Evolutionary conservation across 1,284 basidiomycete species (phyloP).

Genomic region (Rhodotorula sp.): DNA sequence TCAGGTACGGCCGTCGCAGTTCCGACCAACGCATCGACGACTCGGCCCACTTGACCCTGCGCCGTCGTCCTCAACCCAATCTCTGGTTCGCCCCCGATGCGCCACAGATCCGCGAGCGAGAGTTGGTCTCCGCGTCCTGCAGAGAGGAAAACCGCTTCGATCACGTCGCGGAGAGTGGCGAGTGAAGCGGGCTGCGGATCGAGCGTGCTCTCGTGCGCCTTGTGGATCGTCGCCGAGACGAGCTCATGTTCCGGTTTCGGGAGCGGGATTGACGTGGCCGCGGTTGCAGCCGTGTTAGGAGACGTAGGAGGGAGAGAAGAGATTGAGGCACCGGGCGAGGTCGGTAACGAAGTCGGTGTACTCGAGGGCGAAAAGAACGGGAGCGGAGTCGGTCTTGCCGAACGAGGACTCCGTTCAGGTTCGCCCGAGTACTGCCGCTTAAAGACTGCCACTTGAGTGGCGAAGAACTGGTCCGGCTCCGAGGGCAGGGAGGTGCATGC

Average conservation of each 20-base stretch:
- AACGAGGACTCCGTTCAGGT: conserved; percentile 50
- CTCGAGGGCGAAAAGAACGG: conserved; percentile 8
- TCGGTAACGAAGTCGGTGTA: background rate
- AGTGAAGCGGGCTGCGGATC: background rate
- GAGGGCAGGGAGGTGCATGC: background rate
- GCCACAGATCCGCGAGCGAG: conserved; percentile 13
- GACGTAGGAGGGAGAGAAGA: background rate
- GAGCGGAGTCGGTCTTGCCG: conserved; percentile 24
- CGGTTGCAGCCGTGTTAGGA: background rate
- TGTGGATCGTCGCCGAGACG: conserved; percentile 2
- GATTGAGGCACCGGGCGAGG: background rate
- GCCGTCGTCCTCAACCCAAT: background rate
- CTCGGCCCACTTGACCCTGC: background rate
- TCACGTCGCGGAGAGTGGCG: background rate
- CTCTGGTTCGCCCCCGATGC: background rate
- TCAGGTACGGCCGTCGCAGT: background rate
- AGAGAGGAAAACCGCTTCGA: background rate
- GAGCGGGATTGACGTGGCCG: background rate
- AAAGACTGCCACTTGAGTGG: conserved; percentile 72
- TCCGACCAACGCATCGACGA: conserved; percentile 6
- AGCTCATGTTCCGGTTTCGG: conserved; percentile 7
- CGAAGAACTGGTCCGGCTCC: conserved; percentile 53
- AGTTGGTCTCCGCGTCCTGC: background rate
- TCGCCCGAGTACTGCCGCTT: conserved; percentile 41
- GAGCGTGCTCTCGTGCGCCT: background rate